A percentile compares a stretch with the other conserved stretches of the same genome.
phyloP scores from a whole-genome alignment of 495 filamentous ascomycete genomes.

The Aspergillus steynii region DNA sequence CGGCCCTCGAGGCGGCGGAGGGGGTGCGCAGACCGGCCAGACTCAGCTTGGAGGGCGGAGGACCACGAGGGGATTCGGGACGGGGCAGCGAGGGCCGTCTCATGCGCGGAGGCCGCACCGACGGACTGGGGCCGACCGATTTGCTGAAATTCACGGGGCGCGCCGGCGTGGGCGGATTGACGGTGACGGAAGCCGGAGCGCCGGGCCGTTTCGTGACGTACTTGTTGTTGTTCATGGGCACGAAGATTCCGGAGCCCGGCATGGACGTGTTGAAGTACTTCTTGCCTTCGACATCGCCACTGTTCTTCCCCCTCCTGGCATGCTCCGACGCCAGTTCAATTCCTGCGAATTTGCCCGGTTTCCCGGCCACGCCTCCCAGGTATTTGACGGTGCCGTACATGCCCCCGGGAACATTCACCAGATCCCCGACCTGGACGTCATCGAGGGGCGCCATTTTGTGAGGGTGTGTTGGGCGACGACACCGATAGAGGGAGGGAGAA shows the following conservation, averaged over 20 bases:
- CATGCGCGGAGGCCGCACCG: slow-evolving; percentile 56
- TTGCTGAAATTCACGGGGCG: slow-evolving; percentile 72
- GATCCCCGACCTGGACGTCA: slow-evolving; percentile 79
- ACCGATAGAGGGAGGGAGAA: slow-evolving; percentile 6
- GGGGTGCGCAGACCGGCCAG: slow-evolving; percentile 56
- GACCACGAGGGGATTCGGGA: slow-evolving; percentile 73
- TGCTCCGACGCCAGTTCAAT: slow-evolving; percentile 85
- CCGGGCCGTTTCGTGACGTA: slow-evolving; percentile 61
- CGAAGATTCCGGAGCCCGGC: slow-evolving; percentile 87
- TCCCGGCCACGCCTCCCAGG: slow-evolving; percentile 81
- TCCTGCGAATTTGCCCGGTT: slow-evolving; percentile 90
- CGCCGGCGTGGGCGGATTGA: slow-evolving; percentile 69
- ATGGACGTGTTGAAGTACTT: slow-evolving; percentile 79
- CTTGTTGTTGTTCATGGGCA: slow-evolving; percentile 81
- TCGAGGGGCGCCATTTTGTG: slow-evolving; percentile 39
- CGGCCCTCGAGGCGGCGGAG: slow-evolving; percentile 34
- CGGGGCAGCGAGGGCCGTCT: slow-evolving; percentile 73
- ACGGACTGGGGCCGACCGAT: slow-evolving; percentile 76
- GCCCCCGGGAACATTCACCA: slow-evolving; percentile 90
- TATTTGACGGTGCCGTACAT: slow-evolving; percentile 93
- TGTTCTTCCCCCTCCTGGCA: slow-evolving; percentile 88
- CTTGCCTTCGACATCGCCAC: slow-evolving; percentile 86
- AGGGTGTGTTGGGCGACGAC: slow-evolving; percentile 5
- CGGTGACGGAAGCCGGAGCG: slow-evolving; percentile 56
- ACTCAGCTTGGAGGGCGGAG: slow-evolving; percentile 49